phyloP scores from a whole-genome alignment of 495 filamentous ascomycete species.

The Penicillium canariense region DNA sequence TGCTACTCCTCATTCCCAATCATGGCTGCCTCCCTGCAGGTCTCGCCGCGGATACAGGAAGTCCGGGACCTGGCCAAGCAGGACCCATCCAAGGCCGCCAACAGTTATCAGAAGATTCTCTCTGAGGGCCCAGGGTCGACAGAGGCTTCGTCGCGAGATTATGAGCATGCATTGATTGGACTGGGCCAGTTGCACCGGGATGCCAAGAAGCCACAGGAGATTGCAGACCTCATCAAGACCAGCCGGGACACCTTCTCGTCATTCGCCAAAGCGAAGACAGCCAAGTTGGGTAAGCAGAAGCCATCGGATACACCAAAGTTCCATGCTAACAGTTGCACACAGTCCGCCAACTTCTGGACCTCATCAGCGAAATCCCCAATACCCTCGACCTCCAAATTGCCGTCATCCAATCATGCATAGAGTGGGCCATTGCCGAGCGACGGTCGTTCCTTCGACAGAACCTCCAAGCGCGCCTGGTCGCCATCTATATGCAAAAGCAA shows the following conservation, averaged over 20 bases:
- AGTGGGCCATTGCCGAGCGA: conserved; percentile 93
- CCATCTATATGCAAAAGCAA: conserved; percentile 92
- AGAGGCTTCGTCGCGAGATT: conserved; percentile 82
- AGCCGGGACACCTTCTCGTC: conserved; percentile 88
- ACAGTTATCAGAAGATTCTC: conserved; percentile 83
- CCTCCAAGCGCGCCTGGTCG: conserved; percentile 92
- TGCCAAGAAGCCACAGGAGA: conserved; percentile 80
- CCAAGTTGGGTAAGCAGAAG: conserved; percentile 78
- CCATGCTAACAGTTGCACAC: conserved; percentile 1
- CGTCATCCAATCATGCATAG: conserved; percentile 97
- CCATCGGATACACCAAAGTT: background rate
- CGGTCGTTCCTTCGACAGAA: conserved; percentile 95
- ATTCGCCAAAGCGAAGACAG: conserved; percentile 98
- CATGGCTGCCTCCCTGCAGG: conserved; percentile 53
- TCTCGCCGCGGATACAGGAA: conserved; percentile 69
- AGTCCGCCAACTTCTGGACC: conserved; percentile 97
- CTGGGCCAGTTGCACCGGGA: conserved; percentile 92
- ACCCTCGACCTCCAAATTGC: conserved; percentile 88
- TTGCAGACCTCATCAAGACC: conserved; percentile 86
- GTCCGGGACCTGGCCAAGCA: conserved; percentile 78
- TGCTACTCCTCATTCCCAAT: conserved; percentile 5
- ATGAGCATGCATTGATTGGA: conserved; percentile 68
- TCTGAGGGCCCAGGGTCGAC: conserved; percentile 77
- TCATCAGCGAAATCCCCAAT: conserved; percentile 90
- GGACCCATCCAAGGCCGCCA: conserved; percentile 75